Conservation (phyloP, 1,284 basidiomycete genomes). For the Rhodotorula sp. region DNA sequence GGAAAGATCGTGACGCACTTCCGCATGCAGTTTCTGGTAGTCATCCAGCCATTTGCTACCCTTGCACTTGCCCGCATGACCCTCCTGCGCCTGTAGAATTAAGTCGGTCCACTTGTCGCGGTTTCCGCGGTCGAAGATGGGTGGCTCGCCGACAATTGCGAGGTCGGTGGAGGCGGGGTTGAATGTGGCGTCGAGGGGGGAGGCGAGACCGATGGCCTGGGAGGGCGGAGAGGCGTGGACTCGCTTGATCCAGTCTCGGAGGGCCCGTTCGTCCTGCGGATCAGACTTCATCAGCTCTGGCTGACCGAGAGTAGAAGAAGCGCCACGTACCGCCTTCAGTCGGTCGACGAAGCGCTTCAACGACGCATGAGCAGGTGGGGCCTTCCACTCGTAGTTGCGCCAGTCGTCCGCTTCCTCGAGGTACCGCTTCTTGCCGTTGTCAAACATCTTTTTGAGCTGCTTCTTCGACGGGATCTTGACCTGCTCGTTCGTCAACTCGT, state of each 20-base stretch:
- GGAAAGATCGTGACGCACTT: not conserved
- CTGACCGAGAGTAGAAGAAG: no score
- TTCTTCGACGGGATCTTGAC: conserved; percentile 21
- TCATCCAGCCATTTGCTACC: conserved; percentile 16
- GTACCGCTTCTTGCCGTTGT: conserved; percentile 16
- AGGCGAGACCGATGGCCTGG: conserved; percentile 15
- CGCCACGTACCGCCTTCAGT: conserved; percentile 13
- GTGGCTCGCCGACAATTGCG: not conserved
- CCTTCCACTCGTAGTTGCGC: conserved; percentile 24
- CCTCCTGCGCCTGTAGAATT: conserved; percentile 11
- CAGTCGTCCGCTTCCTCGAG: conserved; percentile 8
- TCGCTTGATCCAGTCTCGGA: conserved; percentile 21
- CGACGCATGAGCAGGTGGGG: conserved; percentile 10
- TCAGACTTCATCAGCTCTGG: not conserved
- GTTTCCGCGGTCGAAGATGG: conserved; percentile 14
- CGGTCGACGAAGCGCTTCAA: conserved; percentile 6
- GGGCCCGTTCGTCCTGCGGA: conserved; percentile 1
- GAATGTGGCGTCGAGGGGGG: not conserved
- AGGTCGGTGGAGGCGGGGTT: not conserved
- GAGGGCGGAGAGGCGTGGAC: conserved; percentile 6
- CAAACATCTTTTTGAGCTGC: conserved; percentile 15
- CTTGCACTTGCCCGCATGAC: conserved; percentile 24
- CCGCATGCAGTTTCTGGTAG: conserved; percentile 20
- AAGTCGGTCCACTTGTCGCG: conserved; percentile 21
- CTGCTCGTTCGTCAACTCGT: conserved; percentile 15